These are phyloP conservation scores for Diutina neorugosa DNA, from an alignment of 1,139 yeast genomes.

Conservation along the genomic window DNA sequence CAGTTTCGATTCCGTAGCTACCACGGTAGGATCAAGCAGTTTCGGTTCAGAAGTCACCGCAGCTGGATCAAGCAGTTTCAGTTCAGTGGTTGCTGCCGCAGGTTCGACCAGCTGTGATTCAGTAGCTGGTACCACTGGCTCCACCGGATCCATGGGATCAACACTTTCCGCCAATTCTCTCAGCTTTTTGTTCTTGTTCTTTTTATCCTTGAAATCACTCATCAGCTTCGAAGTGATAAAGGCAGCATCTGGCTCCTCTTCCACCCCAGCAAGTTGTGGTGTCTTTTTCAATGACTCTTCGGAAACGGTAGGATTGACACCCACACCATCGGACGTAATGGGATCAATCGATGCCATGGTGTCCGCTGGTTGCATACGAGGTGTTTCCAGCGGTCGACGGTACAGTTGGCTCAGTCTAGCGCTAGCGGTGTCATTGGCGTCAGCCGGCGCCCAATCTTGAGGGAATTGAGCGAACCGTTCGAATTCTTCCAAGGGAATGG, in stretches of 20 bases:
- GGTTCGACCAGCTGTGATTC: not conserved
- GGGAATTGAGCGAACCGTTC: not conserved
- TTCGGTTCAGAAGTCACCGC: not conserved
- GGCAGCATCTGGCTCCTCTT: not conserved
- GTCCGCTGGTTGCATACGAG: not conserved
- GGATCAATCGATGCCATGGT: not conserved
- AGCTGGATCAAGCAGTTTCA: not conserved
- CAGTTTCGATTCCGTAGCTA: not conserved
- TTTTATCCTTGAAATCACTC: not conserved
- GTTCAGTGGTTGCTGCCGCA: not conserved
- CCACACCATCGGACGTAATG: not conserved
- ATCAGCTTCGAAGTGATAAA: not conserved
- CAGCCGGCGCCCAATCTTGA: not conserved
- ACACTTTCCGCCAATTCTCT: not conserved
- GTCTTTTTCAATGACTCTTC: not conserved
- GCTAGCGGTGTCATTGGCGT: not conserved
- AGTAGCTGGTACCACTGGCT: not conserved
- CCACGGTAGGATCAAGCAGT: not conserved
- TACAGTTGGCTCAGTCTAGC: not conserved
- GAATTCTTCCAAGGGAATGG: constrained; percentile 4
- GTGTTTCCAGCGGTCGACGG: not conserved
- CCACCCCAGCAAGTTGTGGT: not conserved
- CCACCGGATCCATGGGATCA: not conserved
- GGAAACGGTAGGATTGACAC: not conserved
- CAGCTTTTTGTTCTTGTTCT: not conserved